Percentiles rank a stretch among this genome's conserved stretches.
These are phyloP conservation scores for Russula ochroleuca DNA, from an alignment of 768 basidiomycete species.

Conservation along the genomic window DNA sequence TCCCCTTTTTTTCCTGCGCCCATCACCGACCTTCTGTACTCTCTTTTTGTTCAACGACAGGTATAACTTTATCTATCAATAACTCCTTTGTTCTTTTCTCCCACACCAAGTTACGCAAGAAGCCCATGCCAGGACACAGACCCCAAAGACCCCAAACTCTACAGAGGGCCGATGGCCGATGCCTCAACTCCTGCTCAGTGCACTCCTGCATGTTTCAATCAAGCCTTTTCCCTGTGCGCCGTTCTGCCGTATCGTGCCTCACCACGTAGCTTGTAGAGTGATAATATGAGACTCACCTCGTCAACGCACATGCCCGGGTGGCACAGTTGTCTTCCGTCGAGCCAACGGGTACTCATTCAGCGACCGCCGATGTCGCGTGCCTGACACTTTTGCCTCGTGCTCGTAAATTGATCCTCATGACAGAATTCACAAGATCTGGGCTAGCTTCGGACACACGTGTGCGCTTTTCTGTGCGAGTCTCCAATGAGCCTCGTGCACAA, in stretches of 20 bases:
- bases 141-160: conserved; percentile 1
- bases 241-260: neutral
- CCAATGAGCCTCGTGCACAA: neutral
- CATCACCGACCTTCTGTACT: conserved; percentile 5
- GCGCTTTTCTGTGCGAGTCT: neutral
- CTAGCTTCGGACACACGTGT: neutral
- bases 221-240: neutral
- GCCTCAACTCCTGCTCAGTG: neutral
- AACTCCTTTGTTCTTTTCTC: conserved; percentile 2
- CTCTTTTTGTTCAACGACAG: conserved; percentile 31
- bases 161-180: neutral
- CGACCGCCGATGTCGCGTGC: neutral
- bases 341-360: neutral
- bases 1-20: conserved; percentile 7
- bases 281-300: conserved; percentile 13
- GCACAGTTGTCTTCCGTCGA: neutral
- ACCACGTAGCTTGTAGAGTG: conserved; percentile 9
- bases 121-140: neutral
- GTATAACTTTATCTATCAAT: conserved; percentile 33
- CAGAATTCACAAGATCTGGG: neutral
- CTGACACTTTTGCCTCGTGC: neutral
- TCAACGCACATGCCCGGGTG: neutral
- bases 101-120: neutral
- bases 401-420: neutral
- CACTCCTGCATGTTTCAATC: conserved; percentile 5